Evolutionary conservation across 2,329 filamentous ascomycete genomes (phyloP).

Genomic region (Xylaria digitata): DNA sequence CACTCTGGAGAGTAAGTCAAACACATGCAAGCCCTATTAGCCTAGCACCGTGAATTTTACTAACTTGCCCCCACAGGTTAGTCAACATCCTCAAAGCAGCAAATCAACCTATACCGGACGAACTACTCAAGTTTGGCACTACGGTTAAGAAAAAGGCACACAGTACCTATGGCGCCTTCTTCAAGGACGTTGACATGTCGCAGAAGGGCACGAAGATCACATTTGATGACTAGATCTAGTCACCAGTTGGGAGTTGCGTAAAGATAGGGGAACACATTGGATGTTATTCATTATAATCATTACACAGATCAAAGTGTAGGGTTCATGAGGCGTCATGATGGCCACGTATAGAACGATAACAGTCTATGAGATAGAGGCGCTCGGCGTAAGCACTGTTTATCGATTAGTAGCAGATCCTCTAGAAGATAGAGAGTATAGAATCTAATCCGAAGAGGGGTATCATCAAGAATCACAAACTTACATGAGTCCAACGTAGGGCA

Average conservation of each 20-base stretch:
- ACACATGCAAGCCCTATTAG: neutral
- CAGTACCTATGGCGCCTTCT: slow-evolving; percentile 94
- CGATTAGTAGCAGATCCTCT: slow-evolving; percentile 31
- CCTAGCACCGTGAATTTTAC: slow-evolving; percentile 7
- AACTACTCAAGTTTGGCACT: slow-evolving; percentile 93
- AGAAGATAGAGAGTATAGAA: slow-evolving; percentile 37
- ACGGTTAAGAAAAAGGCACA: slow-evolving; percentile 99
- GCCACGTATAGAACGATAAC: slow-evolving; percentile 59
- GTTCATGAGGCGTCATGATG: slow-evolving; percentile 37
- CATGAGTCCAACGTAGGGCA: slow-evolving; percentile 67
- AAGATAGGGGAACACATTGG: slow-evolving; percentile 15
- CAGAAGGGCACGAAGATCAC: slow-evolving; percentile 92
- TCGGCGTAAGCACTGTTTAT: slow-evolving; percentile 63
- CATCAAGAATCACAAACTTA: slow-evolving; percentile 59
- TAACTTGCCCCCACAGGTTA: slow-evolving; percentile 63
- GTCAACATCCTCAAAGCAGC: slow-evolving; percentile 97
- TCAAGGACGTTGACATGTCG: slow-evolving; percentile 86
- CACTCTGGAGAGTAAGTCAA: slow-evolving; percentile 84
- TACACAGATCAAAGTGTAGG: slow-evolving; percentile 27
- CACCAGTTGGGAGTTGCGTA: neutral
- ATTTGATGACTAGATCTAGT: slow-evolving; percentile 68
- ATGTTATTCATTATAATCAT: slow-evolving; percentile 31
- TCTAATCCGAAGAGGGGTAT: slow-evolving; percentile 17
- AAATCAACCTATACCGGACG: slow-evolving; percentile 89
- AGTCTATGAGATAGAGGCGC: slow-evolving; percentile 63